These are phyloP conservation scores for Calycina herbarum DNA, from an alignment of 2,329 filamentous ascomycete species.

Conservation along the genomic window DNA sequence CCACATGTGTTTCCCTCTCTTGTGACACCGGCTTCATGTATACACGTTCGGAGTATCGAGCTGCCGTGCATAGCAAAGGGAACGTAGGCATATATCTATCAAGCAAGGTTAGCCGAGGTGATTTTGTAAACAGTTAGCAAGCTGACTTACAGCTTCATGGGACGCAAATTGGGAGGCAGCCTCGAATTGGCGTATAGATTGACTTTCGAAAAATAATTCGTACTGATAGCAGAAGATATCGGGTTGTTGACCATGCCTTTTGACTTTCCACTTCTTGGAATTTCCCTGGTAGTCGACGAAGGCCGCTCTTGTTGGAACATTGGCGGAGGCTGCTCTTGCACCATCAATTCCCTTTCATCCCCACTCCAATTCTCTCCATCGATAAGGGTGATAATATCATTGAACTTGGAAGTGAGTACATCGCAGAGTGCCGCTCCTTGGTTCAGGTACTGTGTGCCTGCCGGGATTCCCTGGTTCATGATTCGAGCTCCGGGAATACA, in stretches of 20 bases:
- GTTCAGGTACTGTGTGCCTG: constrained; percentile 46
- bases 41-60: constrained; percentile 73
- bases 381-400: constrained; percentile 70
- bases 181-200: constrained; percentile 77
- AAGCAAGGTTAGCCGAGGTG: constrained; percentile 11
- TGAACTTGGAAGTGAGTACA: constrained; percentile 61
- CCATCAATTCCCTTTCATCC: constrained; percentile 53
- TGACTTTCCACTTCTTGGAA: constrained; percentile 33
- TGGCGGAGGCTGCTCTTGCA: constrained; percentile 24
- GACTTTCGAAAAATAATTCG: constrained; percentile 72
- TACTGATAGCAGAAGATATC: constrained; percentile 42
- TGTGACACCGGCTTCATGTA: constrained; percentile 64
- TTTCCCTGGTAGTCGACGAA: constrained; percentile 16
- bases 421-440: constrained; percentile 54
- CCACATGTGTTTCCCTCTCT: constrained; percentile 68
- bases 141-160: constrained; percentile 61
- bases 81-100: constrained; percentile 70
- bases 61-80: constrained; percentile 75
- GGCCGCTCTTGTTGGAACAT: constrained; percentile 30
- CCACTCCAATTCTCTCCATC: constrained; percentile 60
- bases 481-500: constrained; percentile 38
- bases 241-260: constrained; percentile 40
- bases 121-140: not conserved
- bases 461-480: constrained; percentile 46
- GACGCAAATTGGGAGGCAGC: constrained; percentile 65